Conservation (phyloP, 1,284 basidiomycete genomes). For the Takashimella koratensis region DNA sequence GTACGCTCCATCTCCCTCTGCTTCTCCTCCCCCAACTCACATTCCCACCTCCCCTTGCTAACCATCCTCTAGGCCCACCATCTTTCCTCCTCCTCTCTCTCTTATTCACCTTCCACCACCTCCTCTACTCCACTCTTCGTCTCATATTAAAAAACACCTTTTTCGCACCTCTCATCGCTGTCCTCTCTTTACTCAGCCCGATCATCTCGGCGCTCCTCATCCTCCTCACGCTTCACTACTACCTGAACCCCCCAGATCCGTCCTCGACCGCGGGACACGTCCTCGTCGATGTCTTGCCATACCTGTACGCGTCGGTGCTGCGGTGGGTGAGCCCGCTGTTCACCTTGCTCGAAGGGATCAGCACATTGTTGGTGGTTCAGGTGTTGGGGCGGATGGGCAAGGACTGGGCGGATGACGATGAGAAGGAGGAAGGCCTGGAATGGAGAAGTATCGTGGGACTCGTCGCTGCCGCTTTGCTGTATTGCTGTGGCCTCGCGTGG, state of each 20-base stretch:
- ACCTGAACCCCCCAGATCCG: conserved; percentile 33
- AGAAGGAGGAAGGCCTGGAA: conserved; percentile 45
- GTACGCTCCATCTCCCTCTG: conserved; percentile 20
- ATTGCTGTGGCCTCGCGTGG: conserved; percentile 43
- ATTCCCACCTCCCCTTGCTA: conserved; percentile 8
- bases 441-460: conserved; percentile 48
- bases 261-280: conserved; percentile 18
- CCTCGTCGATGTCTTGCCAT: conserved; percentile 45
- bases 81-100: conserved; percentile 50
- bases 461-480: conserved; percentile 43
- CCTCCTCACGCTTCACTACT: conserved; percentile 39
- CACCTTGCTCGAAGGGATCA: conserved; percentile 47
- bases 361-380: conserved; percentile 46
- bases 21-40: conserved; percentile 5
- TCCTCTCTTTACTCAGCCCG: conserved; percentile 44
- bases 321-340: conserved; percentile 48
- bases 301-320: conserved; percentile 44
- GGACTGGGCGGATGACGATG: conserved; percentile 49
- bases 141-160: conserved; percentile 44
- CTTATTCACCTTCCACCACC: conserved; percentile 46
- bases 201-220: conserved; percentile 37
- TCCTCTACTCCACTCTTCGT: conserved; percentile 45
- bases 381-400: conserved; percentile 46
- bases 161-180: conserved; percentile 40
- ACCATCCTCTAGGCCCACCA: conserved; percentile 35